Base-by-base conservation (phyloP, 176 grass and related monocot genomes). In the Poa annua region DNA sequence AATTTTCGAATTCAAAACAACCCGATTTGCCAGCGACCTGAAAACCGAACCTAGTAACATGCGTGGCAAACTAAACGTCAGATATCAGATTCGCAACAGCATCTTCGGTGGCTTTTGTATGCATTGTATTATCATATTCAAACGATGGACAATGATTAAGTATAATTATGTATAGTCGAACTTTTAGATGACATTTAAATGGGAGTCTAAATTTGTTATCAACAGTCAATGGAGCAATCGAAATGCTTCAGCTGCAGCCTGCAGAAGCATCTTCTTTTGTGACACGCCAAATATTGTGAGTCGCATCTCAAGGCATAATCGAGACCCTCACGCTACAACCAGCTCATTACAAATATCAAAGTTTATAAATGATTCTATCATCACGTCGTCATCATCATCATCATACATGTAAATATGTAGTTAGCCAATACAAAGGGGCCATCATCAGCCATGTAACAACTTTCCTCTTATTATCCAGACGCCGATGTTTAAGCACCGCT, bases 381-480 rank as follows among this genome's bases (percentile, higher is more conserved):
- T 64, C 60, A 32, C 6, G 8, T 38, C 19, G 3, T 38, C 65
- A 5, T 44, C 20, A 5, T 70, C 20, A 4, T 50, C 41, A 50
- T 50, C 48, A 50, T 21, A 44, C 38, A 42, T 32, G 42, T 7
- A 70, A 15, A 64, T 64, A 25, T 60, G 10, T 33, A 64, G 32
- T 14, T 33, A 64, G 26, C 17, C 4, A 75, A 54, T n/a, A 54
- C 32, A 36, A 51, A 75, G 29, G 73, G 11, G 17, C 7, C 63
- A 36, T 66, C 32, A 36, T 63, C 12, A 64, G 73, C 48, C 29
- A 21, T 54, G 32, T 53, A 36, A 19, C 33, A 36, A 34, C 53
- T 34, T 35, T 81, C 7, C 3, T 19, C 36, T 64, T 32, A 67
- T 81, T 81, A 76, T 75, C 45, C 36, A 17, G 85, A 26, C 6